phyloP scores from a whole-genome alignment of 2,329 filamentous ascomycete genomes.

The Colletotrichum tofieldiae region DNA sequence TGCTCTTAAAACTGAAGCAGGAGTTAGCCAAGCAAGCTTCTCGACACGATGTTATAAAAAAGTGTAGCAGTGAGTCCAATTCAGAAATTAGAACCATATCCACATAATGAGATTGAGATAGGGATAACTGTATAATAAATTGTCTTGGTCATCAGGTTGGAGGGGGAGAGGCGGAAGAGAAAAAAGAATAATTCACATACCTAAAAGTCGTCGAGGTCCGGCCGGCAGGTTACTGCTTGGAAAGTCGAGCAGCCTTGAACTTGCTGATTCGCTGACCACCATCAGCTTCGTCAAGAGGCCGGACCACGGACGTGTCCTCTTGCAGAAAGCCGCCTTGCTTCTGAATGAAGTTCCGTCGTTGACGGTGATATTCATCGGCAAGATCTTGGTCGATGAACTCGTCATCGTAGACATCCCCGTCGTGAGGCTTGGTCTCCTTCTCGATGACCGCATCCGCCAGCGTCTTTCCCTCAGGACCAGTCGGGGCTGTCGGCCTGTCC shows the following conservation, averaged over 20 bases:
- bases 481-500: slow-evolving; percentile 58
- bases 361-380: slow-evolving; percentile 84
- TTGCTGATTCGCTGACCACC: slow-evolving; percentile 77
- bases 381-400: slow-evolving; percentile 83
- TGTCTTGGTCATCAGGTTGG: slow-evolving; percentile 40
- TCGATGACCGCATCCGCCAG: slow-evolving; percentile 75
- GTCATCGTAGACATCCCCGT: slow-evolving; percentile 62
- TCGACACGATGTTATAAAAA: background rate
- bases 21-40: slow-evolving; percentile 13
- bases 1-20: background rate
- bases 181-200: slow-evolving; percentile 32
- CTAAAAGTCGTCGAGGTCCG: slow-evolving; percentile 43
- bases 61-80: background rate
- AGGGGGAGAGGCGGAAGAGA: background rate
- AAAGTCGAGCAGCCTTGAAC: slow-evolving; percentile 80
- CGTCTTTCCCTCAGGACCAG: slow-evolving; percentile 67
- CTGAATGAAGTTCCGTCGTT: slow-evolving; percentile 87
- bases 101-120: slow-evolving; percentile 39
- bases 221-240: slow-evolving; percentile 63
- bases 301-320: slow-evolving; percentile 77
- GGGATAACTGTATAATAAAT: slow-evolving; percentile 39
- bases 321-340: slow-evolving; percentile 86
- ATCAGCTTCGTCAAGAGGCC: slow-evolving; percentile 78
- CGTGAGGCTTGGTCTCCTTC: slow-evolving; percentile 58
- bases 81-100: slow-evolving; percentile 40